These are phyloP conservation scores for Nannizziopsis barbatae DNA, from an alignment of 2,329 filamentous ascomycete species.

Conservation along the genomic window DNA sequence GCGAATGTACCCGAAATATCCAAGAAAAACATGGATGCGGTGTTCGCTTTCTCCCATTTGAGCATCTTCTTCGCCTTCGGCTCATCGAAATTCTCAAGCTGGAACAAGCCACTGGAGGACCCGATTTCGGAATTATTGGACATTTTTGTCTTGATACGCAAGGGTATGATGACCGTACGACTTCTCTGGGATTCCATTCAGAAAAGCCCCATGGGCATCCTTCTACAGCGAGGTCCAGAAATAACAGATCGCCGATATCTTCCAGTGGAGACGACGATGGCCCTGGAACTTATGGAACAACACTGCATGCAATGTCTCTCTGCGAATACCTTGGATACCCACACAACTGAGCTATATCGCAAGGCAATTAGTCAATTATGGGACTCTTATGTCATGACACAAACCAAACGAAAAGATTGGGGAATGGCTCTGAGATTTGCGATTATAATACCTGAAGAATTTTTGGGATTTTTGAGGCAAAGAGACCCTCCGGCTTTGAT, in stretches of 20 bases:
- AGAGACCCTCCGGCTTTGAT: conserved; percentile 27
- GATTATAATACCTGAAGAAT: conserved; percentile 15
- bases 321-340: not conserved
- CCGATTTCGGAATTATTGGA: conserved; percentile 13
- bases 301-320: conserved; percentile 4
- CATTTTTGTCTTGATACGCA: conserved; percentile 12
- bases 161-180: conserved; percentile 10
- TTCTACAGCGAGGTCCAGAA: conserved; percentile 14
- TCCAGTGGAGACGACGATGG: conserved; percentile 8
- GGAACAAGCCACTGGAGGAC: conserved; percentile 5
- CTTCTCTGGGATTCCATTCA: conserved; percentile 10
- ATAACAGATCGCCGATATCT: conserved; percentile 14
- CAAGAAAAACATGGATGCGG: conserved; percentile 11
- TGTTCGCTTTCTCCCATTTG: conserved; percentile 15
- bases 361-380: conserved; percentile 12
- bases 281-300: conserved; percentile 13
- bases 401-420: conserved; percentile 15
- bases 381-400: conserved; percentile 15
- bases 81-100: conserved; percentile 7
- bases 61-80: conserved; percentile 16
- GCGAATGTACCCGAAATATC: conserved; percentile 2
- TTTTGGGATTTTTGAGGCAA: conserved; percentile 22
- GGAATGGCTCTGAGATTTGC: conserved; percentile 14
- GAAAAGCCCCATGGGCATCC: conserved; percentile 11
- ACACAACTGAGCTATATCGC: not conserved